These are phyloP conservation scores for Arxiozyma heterogenica DNA, from an alignment of 1,139 yeast genomes.

Conservation along the genomic window DNA sequence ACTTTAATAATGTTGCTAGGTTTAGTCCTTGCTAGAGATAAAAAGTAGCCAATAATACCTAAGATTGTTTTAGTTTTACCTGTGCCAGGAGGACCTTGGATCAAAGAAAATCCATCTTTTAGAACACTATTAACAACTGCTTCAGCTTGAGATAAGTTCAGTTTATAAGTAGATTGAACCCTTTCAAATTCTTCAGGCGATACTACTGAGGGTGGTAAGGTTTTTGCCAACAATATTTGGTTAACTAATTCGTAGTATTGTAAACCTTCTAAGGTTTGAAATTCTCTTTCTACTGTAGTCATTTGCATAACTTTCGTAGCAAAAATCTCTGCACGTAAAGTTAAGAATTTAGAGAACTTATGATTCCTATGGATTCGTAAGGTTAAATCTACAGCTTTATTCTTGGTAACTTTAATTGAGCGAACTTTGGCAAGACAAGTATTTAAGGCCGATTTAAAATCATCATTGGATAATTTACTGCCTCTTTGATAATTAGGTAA, in stretches of 20 bases:
- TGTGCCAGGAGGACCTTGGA: slow-evolving; percentile 98
- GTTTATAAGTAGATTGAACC: slow-evolving; percentile 43
- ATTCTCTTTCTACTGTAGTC: slow-evolving; percentile 92
- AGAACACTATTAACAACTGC: slow-evolving; percentile 72
- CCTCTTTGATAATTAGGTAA: slow-evolving; percentile 30
- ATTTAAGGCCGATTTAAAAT: slow-evolving; percentile 24
- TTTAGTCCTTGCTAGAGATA: slow-evolving; percentile 35
- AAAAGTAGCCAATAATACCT: slow-evolving; percentile 76
- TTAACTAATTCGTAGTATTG: slow-evolving; percentile 67
- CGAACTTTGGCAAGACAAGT: slow-evolving; percentile 71
- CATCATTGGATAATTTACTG: slow-evolving; percentile 18
- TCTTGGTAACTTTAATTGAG: slow-evolving; percentile 55
- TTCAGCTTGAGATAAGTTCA: slow-evolving; percentile 80
- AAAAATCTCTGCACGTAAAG: slow-evolving; percentile 54
- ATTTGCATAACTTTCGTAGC: slow-evolving; percentile 74
- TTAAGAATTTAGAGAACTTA: slow-evolving; percentile 38
- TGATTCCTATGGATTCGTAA: slow-evolving; percentile 49
- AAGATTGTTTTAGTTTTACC: slow-evolving; percentile 96
- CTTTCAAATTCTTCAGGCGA: slow-evolving; percentile 34
- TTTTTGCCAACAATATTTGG: slow-evolving; percentile 56
- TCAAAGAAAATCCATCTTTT: slow-evolving; percentile 71
- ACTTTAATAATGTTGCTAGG: slow-evolving; percentile 23
- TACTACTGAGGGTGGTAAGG: slow-evolving; percentile 35
- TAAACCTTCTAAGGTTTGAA: slow-evolving; percentile 69
- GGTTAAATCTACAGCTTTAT: slow-evolving; percentile 64